Base-by-base conservation (phyloP, 305 asterid species). In the Galium porrigens region DNA sequence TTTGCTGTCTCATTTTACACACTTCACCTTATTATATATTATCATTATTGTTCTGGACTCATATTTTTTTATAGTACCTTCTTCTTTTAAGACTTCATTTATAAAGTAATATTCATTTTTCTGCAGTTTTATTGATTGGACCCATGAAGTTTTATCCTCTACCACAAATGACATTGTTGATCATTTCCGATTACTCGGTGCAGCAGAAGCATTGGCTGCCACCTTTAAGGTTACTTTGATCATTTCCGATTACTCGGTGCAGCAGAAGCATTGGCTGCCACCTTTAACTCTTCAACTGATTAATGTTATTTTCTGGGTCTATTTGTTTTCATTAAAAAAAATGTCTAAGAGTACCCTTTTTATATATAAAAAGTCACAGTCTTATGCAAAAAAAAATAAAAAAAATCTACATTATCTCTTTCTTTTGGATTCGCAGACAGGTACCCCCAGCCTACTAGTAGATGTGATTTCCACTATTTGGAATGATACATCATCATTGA, bases 101-200 rank as follows among this genome's bases (percentile, higher is more conserved):
- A 52, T 52, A 5, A 65, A 66, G 37, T 73, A 59, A 27, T 72
- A 51, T 39, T 58, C 46, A 65, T 62, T 65, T 78, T 27, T 74
- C 72, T 84, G 71, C 99, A 92, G 99, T 76, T 92, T 92, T 81
- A 77, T 80, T 76, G 86, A 77, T 59, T 92, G 99, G 97, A 76
- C 86, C 1, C 90, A 83, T 76, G 78, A 74, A 71, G 83, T 81
- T 61, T 78, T 92, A 53, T 83, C 91, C 22, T 75, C 91, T 46
- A 53, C 49, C 61, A 75, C 87, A 74, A 85, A 81, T 80, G 85
- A 62, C 62, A 77, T 83, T 69, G 72, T 73, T 65, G 84, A 83
- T 72, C 94, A 87, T 78, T 89, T 92, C 71, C 85, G 83, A 74
- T 70, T 92, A 57, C 75, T 89, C 69, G 99, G 99, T 63, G 88